Conservation (phyloP, 176 grass and related monocot genomes). For the Aegilops bicornis region DNA sequence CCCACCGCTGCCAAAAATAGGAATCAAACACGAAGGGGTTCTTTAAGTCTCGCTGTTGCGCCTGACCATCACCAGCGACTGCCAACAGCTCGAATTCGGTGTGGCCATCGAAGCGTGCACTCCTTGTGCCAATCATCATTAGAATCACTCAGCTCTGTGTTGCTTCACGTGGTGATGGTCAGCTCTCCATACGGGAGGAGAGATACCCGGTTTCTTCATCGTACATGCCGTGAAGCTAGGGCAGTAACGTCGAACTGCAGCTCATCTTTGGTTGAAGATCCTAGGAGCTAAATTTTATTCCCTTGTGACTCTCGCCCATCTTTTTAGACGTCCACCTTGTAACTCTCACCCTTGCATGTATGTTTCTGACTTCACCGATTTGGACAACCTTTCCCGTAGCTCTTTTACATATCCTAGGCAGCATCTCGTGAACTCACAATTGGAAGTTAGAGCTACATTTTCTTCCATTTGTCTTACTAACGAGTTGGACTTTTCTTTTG, state of each 20-base stretch:
- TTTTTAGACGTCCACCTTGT: no score
- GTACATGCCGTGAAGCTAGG: not conserved
- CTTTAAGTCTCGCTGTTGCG: not conserved
- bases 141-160: not conserved
- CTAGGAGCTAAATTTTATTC: no score
- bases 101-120: not conserved
- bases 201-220: not conserved
- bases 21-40: constrained; percentile 3
- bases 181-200: not conserved
- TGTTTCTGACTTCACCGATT: no score
- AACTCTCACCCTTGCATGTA: no score
- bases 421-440: not conserved
- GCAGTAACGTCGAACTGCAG: not conserved
- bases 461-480: not conserved
- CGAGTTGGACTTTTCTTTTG: not conserved
- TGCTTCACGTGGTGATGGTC: not conserved
- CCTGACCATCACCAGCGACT: not conserved
- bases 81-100: not conserved
- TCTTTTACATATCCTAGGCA: not conserved
- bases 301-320: no score
- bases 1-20: not conserved
- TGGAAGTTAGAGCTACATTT: no score
- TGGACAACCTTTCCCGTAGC: no score
- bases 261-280: no score
- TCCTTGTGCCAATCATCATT: not conserved